Percentiles rank a stretch among this genome's conserved stretches.
Evolutionary conservation across 2,329 filamentous ascomycete species (phyloP).

Genomic region (Macrophomina tecta): DNA sequence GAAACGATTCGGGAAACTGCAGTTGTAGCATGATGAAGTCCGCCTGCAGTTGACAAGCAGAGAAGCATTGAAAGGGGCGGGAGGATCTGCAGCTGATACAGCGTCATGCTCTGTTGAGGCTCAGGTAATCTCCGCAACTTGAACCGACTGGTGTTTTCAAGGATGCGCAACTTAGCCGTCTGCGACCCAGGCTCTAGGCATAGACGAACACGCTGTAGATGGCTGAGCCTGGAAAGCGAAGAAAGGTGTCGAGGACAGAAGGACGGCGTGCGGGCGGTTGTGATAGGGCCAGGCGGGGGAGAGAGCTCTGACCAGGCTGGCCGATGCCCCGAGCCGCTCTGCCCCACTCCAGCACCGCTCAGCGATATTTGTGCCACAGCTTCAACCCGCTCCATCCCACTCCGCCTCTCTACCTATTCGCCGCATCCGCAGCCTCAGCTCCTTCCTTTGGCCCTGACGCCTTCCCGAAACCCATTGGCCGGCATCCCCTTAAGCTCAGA

Average conservation of each 20-base stretch:
- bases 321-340: conserved; percentile 3
- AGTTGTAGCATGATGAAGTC: not conserved
- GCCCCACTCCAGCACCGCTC: conserved; percentile 12
- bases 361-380: not conserved
- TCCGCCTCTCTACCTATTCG: not conserved
- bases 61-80: conserved; percentile 5
- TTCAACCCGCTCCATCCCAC: conserved; percentile 7
- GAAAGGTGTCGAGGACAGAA: too few relatives aligned
- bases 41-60: not conserved
- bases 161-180: too few relatives aligned
- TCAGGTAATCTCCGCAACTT: not conserved
- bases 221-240: not conserved
- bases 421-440: not conserved
- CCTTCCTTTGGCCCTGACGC: not conserved
- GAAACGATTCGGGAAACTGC: not conserved
- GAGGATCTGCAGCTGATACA: conserved; percentile 6
- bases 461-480: not conserved
- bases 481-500: not conserved
- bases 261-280: not conserved
- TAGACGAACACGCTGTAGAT: not conserved
- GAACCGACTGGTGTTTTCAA: not conserved
- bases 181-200: not conserved
- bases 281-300: conserved; percentile 1
- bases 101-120: conserved; percentile 4
- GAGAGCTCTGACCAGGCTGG: conserved; percentile 12